These are phyloP conservation scores for Mycena albidolilacea DNA, from an alignment of 768 basidiomycete genomes.

Conservation along the genomic window DNA sequence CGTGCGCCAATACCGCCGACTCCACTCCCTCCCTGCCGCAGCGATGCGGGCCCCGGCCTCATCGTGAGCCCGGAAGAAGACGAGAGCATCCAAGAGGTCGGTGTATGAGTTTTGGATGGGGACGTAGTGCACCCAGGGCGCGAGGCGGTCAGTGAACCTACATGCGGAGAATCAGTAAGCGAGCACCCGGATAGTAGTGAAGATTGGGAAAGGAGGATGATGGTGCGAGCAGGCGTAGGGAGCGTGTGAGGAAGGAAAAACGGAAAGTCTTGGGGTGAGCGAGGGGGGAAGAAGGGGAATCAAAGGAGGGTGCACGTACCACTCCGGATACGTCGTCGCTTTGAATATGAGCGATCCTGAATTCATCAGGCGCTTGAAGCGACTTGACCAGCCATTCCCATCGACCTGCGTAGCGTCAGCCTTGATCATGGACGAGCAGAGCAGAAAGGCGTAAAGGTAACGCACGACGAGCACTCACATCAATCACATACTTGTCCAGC, in stretches of 20 bases:
- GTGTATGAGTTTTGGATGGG: constrained; percentile 74
- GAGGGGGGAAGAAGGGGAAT: not conserved
- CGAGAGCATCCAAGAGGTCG: constrained; percentile 78
- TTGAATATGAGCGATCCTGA: constrained; percentile 75
- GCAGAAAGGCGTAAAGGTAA: not conserved
- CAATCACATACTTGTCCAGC: constrained; percentile 72
- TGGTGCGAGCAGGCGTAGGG: no score
- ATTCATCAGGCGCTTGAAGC: constrained; percentile 74
- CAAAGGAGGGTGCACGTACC: not conserved
- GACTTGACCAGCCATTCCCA: constrained; percentile 74
- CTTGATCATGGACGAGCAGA: not conserved
- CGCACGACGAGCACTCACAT: constrained; percentile 54
- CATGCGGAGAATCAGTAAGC: not conserved
- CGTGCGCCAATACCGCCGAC: constrained; percentile 67
- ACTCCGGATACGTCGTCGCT: constrained; percentile 68
- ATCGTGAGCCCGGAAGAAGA: constrained; percentile 82
- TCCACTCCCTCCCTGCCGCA: constrained; percentile 69
- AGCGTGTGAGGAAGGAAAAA: no score
- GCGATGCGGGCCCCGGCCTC: constrained; percentile 72
- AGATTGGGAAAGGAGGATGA: not conserved
- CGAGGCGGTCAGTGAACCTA: constrained; percentile 68
- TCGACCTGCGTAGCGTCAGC: constrained; percentile 55
- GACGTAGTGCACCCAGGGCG: constrained; percentile 82
- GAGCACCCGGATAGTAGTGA: not conserved
- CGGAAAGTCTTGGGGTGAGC: not conserved